Conservation (phyloP, 164 flowering plant genomes). For the Umbellularia californica region DNA sequence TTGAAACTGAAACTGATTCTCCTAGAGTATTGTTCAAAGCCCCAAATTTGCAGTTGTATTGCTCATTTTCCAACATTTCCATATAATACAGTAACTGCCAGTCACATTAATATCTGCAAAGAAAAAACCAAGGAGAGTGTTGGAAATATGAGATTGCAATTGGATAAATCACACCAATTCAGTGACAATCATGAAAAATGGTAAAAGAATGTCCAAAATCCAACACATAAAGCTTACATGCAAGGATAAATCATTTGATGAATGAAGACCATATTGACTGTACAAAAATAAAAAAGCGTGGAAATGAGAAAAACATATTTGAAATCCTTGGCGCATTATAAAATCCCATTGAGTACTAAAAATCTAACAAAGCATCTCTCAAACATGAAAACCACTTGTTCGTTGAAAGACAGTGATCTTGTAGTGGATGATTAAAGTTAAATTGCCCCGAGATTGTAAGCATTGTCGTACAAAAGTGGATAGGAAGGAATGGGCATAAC, state of each 20-base stretch:
- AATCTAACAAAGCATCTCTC: not conserved
- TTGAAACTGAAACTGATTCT: conserved; percentile 11
- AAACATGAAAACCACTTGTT: not conserved
- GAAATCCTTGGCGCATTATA: not conserved
- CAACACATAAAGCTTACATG: too few species aligned
- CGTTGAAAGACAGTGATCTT: not conserved
- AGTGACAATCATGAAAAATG: not conserved
- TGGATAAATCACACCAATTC: too few species aligned
- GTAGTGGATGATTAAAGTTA: not conserved
- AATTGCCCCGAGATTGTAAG: not conserved
- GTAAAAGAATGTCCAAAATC: not conserved
- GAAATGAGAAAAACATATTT: not conserved
- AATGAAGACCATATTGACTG: not conserved
- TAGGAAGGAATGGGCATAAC: too few species aligned
- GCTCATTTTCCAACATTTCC: conserved; percentile 13
- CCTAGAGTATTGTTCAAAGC: conserved; percentile 3
- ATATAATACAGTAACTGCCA: conserved; percentile 6
- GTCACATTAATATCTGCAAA: conserved; percentile 6
- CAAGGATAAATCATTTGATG: not conserved
- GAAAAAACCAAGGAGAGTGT: not conserved
- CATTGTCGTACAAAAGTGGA: too few species aligned
- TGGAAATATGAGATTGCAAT: not conserved
- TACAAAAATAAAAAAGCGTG: not conserved
- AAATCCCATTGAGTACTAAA: not conserved
- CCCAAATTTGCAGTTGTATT: conserved; percentile 9